A percentile compares a stretch with the other conserved stretches of the same genome.
phyloP scores from a whole-genome alignment of 768 basidiomycete species.

The Leccinum longicurvipes region DNA sequence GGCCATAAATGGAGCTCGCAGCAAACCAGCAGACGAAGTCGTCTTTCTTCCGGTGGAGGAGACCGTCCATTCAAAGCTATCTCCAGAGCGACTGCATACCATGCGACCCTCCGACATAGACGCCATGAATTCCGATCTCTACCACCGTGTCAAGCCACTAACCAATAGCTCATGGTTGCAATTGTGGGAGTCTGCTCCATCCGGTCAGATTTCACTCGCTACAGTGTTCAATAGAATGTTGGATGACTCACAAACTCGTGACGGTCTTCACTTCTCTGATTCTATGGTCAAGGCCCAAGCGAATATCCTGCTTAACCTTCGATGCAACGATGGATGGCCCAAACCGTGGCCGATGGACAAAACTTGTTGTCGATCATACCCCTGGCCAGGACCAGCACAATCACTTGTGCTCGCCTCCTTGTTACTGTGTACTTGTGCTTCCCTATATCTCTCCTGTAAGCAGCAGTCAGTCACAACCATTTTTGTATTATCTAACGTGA shows the following conservation, averaged over 20 bases:
- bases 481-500: slow-evolving; percentile 14
- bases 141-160: slow-evolving; percentile 56
- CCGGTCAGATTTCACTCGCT: slow-evolving; percentile 55
- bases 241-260: slow-evolving; percentile 68
- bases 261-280: slow-evolving; percentile 80
- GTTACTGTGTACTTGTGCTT: slow-evolving; percentile 50
- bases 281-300: slow-evolving; percentile 65
- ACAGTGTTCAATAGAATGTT: slow-evolving; percentile 81
- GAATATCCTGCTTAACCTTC: slow-evolving; percentile 72
- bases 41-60: slow-evolving; percentile 78
- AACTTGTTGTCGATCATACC: slow-evolving; percentile 80
- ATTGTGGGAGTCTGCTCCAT: slow-evolving; percentile 19
- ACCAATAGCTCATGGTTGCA: slow-evolving; percentile 29
- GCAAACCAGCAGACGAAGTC: slow-evolving; percentile 62
- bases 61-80: slow-evolving; percentile 63
- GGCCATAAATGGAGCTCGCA: slow-evolving; percentile 36
- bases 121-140: slow-evolving; percentile 87
- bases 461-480: neutral
- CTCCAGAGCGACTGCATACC: slow-evolving; percentile 56
- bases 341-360: slow-evolving; percentile 65
- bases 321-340: slow-evolving; percentile 71
- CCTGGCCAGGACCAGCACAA: slow-evolving; percentile 58
- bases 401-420: slow-evolving; percentile 46
- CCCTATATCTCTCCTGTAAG: slow-evolving; percentile 37
- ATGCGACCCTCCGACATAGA: slow-evolving; percentile 80